A percentile compares a stretch with the other conserved stretches of the same genome.
Evolutionary conservation across 2,329 filamentous ascomycete species (phyloP).

Genomic region (Fusarium poae): DNA sequence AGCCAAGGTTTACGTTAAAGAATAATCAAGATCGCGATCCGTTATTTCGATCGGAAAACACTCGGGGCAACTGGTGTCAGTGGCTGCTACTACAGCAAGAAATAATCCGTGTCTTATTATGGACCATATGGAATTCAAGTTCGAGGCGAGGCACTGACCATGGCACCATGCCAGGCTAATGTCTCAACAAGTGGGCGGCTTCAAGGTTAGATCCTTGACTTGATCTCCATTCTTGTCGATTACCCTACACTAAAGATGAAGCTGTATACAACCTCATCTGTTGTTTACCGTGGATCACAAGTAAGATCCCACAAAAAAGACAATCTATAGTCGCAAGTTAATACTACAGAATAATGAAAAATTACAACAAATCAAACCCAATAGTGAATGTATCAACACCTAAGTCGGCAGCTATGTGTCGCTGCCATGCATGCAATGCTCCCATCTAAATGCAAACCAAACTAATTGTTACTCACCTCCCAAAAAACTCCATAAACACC

Average conservation of each 20-base stretch:
- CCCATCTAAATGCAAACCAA: constrained; percentile 13
- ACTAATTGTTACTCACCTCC: constrained; percentile 6
- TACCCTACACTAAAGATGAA: neutral
- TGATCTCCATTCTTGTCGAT: neutral
- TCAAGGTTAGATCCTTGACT: neutral
- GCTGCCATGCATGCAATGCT: constrained; percentile 46
- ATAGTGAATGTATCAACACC: constrained; percentile 31
- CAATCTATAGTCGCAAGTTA: neutral
- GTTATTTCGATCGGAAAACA: constrained; percentile 3
- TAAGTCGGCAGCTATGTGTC: constrained; percentile 17
- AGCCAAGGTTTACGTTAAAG: neutral
- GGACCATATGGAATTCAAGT: neutral
- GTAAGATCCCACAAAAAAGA: neutral
- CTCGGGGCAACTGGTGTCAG: constrained; percentile 6
- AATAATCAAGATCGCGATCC: neutral
- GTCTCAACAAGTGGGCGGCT: neutral
- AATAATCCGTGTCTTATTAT: neutral
- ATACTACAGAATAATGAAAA: neutral
- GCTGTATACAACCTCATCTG: no score
- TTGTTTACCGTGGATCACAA: neutral
- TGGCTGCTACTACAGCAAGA: neutral
- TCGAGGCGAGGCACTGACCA: neutral
- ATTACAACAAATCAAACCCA: neutral
- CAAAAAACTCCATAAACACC: constrained; percentile 43
- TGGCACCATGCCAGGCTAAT: neutral